Conservation (phyloP, 495 filamentous ascomycete species). For the Lasiosphaeria miniovina region DNA sequence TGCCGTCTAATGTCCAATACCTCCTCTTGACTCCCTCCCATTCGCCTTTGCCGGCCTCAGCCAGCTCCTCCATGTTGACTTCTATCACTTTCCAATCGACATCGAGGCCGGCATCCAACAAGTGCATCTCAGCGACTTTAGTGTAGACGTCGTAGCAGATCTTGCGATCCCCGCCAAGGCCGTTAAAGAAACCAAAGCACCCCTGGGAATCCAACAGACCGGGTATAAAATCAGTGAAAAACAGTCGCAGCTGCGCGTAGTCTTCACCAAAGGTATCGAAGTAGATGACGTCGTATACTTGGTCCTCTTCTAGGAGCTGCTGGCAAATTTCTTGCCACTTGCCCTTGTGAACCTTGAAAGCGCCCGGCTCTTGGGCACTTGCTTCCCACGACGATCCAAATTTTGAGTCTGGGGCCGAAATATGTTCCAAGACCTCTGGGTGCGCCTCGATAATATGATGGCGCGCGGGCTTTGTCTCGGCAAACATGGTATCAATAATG, state of each 20-base stretch:
- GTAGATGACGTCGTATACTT: constrained; percentile 87
- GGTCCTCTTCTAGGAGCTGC: constrained; percentile 61
- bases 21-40: constrained; percentile 84
- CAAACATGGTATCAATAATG: constrained; percentile 85
- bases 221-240: constrained; percentile 86
- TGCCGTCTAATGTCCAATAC: constrained; percentile 81
- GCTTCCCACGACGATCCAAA: constrained; percentile 48
- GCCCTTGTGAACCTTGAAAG: constrained; percentile 51
- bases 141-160: constrained; percentile 95
- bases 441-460: constrained; percentile 96
- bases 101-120: constrained; percentile 88
- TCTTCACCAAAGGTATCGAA: constrained; percentile 97
- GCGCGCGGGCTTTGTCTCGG: constrained; percentile 57
- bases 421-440: constrained; percentile 69
- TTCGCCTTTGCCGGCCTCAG: constrained; percentile 53
- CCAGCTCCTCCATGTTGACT: constrained; percentile 58
- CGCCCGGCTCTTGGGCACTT: constrained; percentile 36
- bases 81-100: constrained; percentile 76
- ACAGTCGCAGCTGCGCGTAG: constrained; percentile 77
- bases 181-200: constrained; percentile 91
- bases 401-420: constrained; percentile 44
- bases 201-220: constrained; percentile 70
- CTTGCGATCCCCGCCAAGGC: constrained; percentile 85
- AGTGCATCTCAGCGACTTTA: constrained; percentile 87
- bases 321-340: constrained; percentile 84